Evolutionary conservation across 1,284 basidiomycete genomes (phyloP), one percentile per base, ranked within the genome.

Genomic region (Ustilago esculenta): DNA sequence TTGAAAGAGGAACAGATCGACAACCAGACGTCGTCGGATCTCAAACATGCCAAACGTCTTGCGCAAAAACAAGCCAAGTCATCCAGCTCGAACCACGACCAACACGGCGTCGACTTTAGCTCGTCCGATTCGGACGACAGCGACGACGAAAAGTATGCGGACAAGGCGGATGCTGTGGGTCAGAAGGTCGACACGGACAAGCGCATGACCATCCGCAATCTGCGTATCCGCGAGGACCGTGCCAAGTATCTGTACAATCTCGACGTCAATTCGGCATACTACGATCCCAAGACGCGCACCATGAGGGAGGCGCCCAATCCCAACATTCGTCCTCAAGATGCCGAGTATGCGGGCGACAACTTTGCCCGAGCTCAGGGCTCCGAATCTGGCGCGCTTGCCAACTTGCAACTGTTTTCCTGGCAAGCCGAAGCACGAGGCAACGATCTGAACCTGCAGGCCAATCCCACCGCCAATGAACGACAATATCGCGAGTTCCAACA

Each of bases 191-290:
- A 99, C 82, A 91, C 93, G 14, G 98, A 98, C 85, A 97, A 94
- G 27, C 90, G 96, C 58, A 95, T 98, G 72, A 98, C 96, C 5
- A 94, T 98, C 53, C 90, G 96, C 72, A 98, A 99, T 83, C 85
- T 99, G 78, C 92, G 96, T 84, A 98, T 99, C 75, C 90, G 96
- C 80, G 96, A 99, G 84, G 96, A 99, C 82, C 97, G 95, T 1
- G 96, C 96, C 15, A 99, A 99, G 83, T 99, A 99, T 77, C 88
- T 99, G 75, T 91, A 97, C 84, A 98, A 98, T 83, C 84, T 99
- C 82, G 93, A 98, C 82, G 90, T 91, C 4, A 89, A 92, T 1
- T 94, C 92, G 75, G 95, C 96, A 11, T 96, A 98, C 85, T 99
- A 99, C 81, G 96, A 99, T 80, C 96, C 96, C 44, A 99, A 99